These are phyloP conservation scores for Lentinula aciculospora DNA, from an alignment of 768 basidiomycete genomes.

Conservation along the genomic window DNA sequence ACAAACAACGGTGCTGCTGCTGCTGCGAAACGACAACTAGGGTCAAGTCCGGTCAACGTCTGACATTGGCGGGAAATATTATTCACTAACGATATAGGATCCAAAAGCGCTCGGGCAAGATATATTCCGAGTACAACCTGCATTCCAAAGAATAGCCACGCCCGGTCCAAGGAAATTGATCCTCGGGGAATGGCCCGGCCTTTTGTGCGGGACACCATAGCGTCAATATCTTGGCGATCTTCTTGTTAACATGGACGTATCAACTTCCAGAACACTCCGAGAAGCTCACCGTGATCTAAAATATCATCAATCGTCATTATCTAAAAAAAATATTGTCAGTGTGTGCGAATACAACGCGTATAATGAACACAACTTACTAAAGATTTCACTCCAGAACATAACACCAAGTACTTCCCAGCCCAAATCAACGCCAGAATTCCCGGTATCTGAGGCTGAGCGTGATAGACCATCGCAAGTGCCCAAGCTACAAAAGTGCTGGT, in stretches of 20 bases:
- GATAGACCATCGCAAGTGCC: slow-evolving; percentile 25
- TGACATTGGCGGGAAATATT: no score
- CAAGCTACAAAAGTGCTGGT: slow-evolving; percentile 14
- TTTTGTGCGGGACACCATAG: slow-evolving; percentile 5
- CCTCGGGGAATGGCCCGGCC: slow-evolving; percentile 7
- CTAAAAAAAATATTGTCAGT: neutral
- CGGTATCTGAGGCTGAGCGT: slow-evolving; percentile 17
- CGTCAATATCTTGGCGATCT: slow-evolving; percentile 1
- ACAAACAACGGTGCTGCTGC: slow-evolving; percentile 19
- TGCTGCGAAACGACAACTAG: neutral
- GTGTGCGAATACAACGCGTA: no score
- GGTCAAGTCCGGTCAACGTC: neutral
- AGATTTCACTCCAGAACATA: slow-evolving; percentile 25
- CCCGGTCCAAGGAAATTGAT: slow-evolving; percentile 6
- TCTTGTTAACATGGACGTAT: neutral
- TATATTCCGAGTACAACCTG: slow-evolving; percentile 3
- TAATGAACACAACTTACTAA: slow-evolving; percentile 17
- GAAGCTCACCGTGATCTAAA: slow-evolving; percentile 2
- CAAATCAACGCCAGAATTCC: slow-evolving; percentile 12
- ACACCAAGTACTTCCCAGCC: slow-evolving; percentile 20
- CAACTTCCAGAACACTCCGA: neutral
- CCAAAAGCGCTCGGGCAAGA: slow-evolving; percentile 4
- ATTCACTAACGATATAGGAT: slow-evolving; percentile 1
- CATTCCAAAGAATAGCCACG: slow-evolving; percentile 7
- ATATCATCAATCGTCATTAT: slow-evolving; percentile 10